Conservation (phyloP, 768 basidiomycete genomes). For the Psilocybe tampanensis region DNA sequence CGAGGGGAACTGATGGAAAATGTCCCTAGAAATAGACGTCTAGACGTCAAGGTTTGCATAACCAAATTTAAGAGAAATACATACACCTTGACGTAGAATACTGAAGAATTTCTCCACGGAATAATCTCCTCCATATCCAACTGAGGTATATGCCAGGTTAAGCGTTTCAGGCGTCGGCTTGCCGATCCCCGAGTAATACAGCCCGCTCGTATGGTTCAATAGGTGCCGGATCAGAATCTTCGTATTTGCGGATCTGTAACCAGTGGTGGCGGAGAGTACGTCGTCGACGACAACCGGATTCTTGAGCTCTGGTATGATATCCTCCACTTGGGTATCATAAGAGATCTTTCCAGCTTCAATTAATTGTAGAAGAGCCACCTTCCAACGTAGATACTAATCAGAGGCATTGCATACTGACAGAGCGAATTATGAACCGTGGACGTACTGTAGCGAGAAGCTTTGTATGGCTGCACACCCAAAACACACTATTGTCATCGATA, state of each 20-base stretch:
- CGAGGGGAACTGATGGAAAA: slow-evolving; percentile 26
- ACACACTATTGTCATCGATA: slow-evolving; percentile 26
- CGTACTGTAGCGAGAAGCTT: slow-evolving; percentile 31
- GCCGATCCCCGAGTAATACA: slow-evolving; percentile 19
- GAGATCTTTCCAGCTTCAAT: slow-evolving; percentile 33
- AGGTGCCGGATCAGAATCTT: slow-evolving; percentile 28
- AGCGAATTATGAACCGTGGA: background rate
- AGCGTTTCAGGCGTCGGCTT: slow-evolving; percentile 6
- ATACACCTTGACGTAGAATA: slow-evolving; percentile 14
- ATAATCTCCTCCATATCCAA: slow-evolving; percentile 21
- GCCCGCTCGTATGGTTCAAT: slow-evolving; percentile 33
- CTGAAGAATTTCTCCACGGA: slow-evolving; percentile 22
- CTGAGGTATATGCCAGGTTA: slow-evolving; percentile 11
- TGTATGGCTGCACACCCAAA: slow-evolving; percentile 37
- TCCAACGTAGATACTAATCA: background rate
- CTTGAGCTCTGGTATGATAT: slow-evolving; percentile 32
- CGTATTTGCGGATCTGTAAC: slow-evolving; percentile 24
- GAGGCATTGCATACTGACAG: background rate
- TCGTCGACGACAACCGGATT: slow-evolving; percentile 25
- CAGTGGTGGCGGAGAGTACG: slow-evolving; percentile 7
- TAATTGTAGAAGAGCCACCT: slow-evolving; percentile 36
- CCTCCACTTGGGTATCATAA: slow-evolving; percentile 28
- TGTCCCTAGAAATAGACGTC: slow-evolving; percentile 17
- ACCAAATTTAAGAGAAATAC: background rate
- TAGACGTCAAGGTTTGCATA: background rate